These are phyloP conservation scores for Pseudozyma thailandica DNA, from an alignment of 1,284 basidiomycete genomes.

Conservation along the genomic window DNA sequence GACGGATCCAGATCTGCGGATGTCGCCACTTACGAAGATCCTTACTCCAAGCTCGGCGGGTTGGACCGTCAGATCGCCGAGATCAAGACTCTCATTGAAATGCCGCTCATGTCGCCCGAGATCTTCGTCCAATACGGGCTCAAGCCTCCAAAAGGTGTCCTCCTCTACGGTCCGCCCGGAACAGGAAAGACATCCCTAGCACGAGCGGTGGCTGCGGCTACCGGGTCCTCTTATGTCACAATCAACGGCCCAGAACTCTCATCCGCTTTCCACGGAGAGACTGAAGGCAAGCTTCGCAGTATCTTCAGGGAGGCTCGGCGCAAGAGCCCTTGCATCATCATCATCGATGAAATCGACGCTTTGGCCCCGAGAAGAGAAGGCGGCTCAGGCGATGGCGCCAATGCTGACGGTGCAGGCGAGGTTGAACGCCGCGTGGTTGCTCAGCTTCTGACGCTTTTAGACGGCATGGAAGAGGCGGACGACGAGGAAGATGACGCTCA, in stretches of 20 bases:
- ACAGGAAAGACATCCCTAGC: constrained; percentile 68
- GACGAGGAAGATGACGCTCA: constrained; percentile 45
- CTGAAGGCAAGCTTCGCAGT: constrained; percentile 86
- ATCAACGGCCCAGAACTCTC: constrained; percentile 95
- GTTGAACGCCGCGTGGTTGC: constrained; percentile 96
- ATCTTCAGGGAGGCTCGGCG: constrained; percentile 86
- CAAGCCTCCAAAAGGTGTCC: constrained; percentile 63
- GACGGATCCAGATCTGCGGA: neutral
- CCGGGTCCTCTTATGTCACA: constrained; percentile 56
- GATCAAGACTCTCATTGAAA: constrained; percentile 91
- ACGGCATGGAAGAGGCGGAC: constrained; percentile 76
- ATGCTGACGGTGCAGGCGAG: constrained; percentile 71
- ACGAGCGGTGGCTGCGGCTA: constrained; percentile 59
- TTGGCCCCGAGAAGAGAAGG: constrained; percentile 90
- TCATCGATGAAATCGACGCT: constrained; percentile 96
- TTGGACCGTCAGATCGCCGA: constrained; percentile 86
- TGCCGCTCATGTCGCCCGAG: constrained; percentile 88
- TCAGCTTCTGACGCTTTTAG: constrained; percentile 91
- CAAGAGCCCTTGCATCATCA: constrained; percentile 83
- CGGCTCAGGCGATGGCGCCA: constrained; percentile 79
- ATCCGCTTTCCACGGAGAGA: constrained; percentile 95
- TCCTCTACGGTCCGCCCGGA: constrained; percentile 67
- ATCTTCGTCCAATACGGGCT: constrained; percentile 85
- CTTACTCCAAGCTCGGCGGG: constrained; percentile 82
- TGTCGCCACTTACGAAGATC: constrained; percentile 15